Conservation (phyloP, 176 grass and related monocot species). For the Eleusine coracana region DNA sequence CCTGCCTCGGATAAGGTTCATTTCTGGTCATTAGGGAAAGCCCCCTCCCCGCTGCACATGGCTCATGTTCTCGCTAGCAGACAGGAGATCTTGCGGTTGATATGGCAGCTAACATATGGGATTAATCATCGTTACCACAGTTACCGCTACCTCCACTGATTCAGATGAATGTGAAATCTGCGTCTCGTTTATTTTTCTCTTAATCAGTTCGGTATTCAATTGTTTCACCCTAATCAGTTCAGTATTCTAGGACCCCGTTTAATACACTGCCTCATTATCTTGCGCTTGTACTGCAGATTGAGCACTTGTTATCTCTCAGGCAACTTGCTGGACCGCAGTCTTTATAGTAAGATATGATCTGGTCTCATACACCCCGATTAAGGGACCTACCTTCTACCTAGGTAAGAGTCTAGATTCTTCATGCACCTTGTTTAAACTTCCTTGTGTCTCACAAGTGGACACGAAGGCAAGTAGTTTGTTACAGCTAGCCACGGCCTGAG, state of each 20-base stretch:
- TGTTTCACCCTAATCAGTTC: not conserved
- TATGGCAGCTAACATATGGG: constrained; percentile 47
- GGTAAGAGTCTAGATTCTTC: constrained; percentile 40
- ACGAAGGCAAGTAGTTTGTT: constrained; percentile 15
- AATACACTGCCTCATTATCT: not conserved
- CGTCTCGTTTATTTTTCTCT: constrained; percentile 9
- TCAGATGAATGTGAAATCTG: constrained; percentile 59
- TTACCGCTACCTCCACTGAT: constrained; percentile 35
- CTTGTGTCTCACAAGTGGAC: constrained; percentile 40
- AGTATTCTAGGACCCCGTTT: constrained; percentile 41
- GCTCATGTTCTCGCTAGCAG: constrained; percentile 54
- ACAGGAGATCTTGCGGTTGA: constrained; percentile 56
- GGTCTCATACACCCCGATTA: constrained; percentile 19
- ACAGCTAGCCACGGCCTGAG: constrained; percentile 37
- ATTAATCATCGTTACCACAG: constrained; percentile 47
- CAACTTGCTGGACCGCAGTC: constrained; percentile 33
- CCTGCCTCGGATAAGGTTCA: constrained; percentile 54
- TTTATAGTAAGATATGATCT: not conserved
- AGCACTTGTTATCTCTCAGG: constrained; percentile 30
- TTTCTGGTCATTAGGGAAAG: constrained; percentile 41
- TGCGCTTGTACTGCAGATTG: constrained; percentile 11
- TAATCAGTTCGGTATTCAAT: constrained; percentile 33
- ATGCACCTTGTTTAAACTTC: constrained; percentile 41
- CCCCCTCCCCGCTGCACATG: constrained; percentile 46
- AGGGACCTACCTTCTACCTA: constrained; percentile 40